These are phyloP conservation scores for Aspergillus fischeri DNA, from an alignment of 2,329 filamentous ascomycete genomes.

Conservation along the genomic window DNA sequence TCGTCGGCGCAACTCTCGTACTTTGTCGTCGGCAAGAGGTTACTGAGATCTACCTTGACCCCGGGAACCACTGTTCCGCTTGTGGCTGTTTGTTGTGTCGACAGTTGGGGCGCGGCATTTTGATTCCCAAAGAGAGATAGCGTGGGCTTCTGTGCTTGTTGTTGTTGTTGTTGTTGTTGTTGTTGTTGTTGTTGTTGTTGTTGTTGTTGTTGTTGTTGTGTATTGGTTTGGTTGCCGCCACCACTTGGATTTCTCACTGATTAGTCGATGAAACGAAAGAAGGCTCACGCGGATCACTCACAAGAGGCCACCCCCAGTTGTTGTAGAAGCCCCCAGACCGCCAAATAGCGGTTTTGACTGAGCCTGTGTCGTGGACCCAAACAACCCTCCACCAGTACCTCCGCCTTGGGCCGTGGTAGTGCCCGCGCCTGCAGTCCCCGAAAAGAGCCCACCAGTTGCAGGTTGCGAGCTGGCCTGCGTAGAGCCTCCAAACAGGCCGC, in stretches of 20 bases:
- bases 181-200: too few relatives aligned
- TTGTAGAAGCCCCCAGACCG: conserved; percentile 25
- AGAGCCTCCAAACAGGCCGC: conserved; percentile 28
- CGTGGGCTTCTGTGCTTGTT: conserved; percentile 48
- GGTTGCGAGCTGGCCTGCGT: conserved; percentile 28
- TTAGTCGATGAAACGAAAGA: neutral
- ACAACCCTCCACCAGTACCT: conserved; percentile 28
- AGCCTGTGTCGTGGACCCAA: conserved; percentile 32
- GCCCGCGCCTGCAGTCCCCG: conserved; percentile 11
- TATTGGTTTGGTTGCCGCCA: conserved; percentile 20
- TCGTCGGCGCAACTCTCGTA: conserved; percentile 86
- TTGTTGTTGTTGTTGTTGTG: conserved; percentile 36
- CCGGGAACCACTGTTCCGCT: conserved; percentile 53
- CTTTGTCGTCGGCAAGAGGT: conserved; percentile 79
- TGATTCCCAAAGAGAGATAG: conserved; percentile 38
- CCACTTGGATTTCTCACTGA: conserved; percentile 11
- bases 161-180: conserved; percentile 32
- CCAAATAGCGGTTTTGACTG: conserved; percentile 35
- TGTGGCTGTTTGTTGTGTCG: conserved; percentile 31
- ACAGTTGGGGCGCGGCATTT: conserved; percentile 24
- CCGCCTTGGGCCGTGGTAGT: conserved; percentile 20
- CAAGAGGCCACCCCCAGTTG: conserved; percentile 30
- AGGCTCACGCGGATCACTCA: conserved; percentile 19
- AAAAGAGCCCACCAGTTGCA: conserved; percentile 24
- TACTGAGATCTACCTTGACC: conserved; percentile 72